Evolutionary conservation across 257 asterid species (phyloP).

Genomic region (Capsicum pubescens): DNA sequence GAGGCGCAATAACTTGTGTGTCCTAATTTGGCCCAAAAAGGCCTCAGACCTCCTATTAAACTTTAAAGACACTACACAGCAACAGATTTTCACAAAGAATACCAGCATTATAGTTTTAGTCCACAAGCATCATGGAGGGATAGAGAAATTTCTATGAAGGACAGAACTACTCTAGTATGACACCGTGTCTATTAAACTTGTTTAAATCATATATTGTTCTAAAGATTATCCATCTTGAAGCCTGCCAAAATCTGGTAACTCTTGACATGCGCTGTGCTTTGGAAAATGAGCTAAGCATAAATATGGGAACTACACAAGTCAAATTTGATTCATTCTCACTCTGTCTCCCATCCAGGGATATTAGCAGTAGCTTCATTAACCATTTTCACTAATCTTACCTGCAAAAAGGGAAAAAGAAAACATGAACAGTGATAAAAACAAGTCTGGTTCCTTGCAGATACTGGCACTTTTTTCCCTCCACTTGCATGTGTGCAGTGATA

Average conservation of each 20-base stretch:
- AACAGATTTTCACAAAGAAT: slow-evolving; percentile 32
- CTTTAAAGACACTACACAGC: background rate
- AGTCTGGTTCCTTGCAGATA: slow-evolving; percentile 7
- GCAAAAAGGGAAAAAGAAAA: background rate
- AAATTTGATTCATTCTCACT: slow-evolving; percentile 28
- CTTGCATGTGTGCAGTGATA: background rate
- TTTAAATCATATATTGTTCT: slow-evolving; percentile 15
- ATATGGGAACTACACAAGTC: background rate
- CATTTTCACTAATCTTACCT: slow-evolving; percentile 88
- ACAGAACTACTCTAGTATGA: slow-evolving; percentile 21
- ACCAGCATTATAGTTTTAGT: slow-evolving; percentile 7
- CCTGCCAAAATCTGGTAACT: background rate
- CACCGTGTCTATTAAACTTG: background rate
- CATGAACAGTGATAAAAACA: background rate
- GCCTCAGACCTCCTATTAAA: slow-evolving; percentile 5
- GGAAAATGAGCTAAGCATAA: background rate
- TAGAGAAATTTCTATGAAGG: background rate
- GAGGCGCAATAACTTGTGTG: background rate
- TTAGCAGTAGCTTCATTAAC: slow-evolving; percentile 91
- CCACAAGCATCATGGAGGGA: background rate
- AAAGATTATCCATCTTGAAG: slow-evolving; percentile 16
- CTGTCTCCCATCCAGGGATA: slow-evolving; percentile 82
- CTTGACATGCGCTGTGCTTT: background rate
- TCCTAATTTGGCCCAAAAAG: background rate
- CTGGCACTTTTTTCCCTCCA: background rate